Evolutionary conservation across 1,284 basidiomycete species (phyloP).

Genomic region (Leccinum subspadiceum): DNA sequence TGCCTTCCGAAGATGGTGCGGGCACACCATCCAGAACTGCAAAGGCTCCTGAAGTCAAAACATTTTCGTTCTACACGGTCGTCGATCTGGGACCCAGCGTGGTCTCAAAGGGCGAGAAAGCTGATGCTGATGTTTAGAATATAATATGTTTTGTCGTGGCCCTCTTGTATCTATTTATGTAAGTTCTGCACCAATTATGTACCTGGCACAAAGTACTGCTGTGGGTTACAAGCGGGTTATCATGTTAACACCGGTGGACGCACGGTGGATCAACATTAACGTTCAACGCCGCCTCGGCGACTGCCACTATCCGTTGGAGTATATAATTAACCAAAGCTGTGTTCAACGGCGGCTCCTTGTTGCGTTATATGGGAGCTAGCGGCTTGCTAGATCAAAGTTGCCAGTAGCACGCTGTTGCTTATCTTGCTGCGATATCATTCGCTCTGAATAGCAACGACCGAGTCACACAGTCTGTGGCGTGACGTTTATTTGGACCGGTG

Average conservation of each 20-base stretch:
- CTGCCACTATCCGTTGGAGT: neutral
- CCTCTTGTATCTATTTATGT: slow-evolving; percentile 1
- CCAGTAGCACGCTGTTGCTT: neutral
- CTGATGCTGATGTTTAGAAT: slow-evolving; percentile 27
- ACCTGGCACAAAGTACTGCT: too few species aligned
- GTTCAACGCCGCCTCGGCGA: neutral
- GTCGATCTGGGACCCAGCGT: slow-evolving; percentile 74
- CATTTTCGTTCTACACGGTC: slow-evolving; percentile 82
- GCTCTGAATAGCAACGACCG: neutral
- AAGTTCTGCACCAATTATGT: neutral
- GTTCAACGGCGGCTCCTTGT: neutral
- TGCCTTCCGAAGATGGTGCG: slow-evolving; percentile 56
- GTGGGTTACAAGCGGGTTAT: neutral
- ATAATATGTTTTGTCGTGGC: neutral
- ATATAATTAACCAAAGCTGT: neutral
- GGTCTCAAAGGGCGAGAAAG: slow-evolving; percentile 54
- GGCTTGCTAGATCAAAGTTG: neutral
- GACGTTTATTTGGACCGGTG: neutral
- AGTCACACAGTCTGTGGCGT: neutral
- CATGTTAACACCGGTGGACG: neutral
- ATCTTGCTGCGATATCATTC: neutral
- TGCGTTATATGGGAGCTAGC: neutral
- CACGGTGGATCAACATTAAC: neutral
- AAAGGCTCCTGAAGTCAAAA: slow-evolving; percentile 70
- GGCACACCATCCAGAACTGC: slow-evolving; percentile 46